Base-by-base conservation (phyloP, 768 basidiomycete genomes). In the Saitozyma podzolica region DNA sequence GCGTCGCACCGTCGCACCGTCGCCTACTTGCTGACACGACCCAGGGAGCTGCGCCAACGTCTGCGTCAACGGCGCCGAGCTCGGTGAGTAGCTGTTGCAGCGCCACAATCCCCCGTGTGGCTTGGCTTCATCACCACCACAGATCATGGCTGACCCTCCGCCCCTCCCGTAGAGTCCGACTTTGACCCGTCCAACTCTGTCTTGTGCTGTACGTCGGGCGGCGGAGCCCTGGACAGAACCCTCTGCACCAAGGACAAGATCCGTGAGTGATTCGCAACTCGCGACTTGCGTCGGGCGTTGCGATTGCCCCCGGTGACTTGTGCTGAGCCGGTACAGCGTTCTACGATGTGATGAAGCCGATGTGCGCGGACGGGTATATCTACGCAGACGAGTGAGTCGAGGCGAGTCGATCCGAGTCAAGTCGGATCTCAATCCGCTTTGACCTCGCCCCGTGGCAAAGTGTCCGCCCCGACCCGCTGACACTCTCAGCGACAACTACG, bases 351-450 rank as follows among this genome's bases (percentile, higher is more conserved):
- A 40, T 45, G 16, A 68, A 68, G 50, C 16, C 42, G 19, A 60
- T 62, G 41, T 68, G 67, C 50, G 20, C 65, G 4, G 51, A 59
- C 19, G 63, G 47, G 2, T 68, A 68, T 29, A 47, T 68, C 29
- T 68, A 62, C 47, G 55, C 67, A 0, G 48, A 65, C 19, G 67
- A 68, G 67, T 68, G 57, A 59, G 67, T 65, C 19, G 42, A 11
- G 45, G 67, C 65, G 57, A 59, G 67, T 65, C 19, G 42, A 11
- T 2, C n/a, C 13, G n/a, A 11, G 13, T 47, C 45, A 6, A 17
- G 11, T 11, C 3, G n/a, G 45, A 2, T 47, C 3, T 47, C 2
- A 47, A 2, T 17, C 2, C 2, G n/a, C 45, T 47, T 17, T 1
- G 45, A 13, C 13, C 1, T 13, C n/a, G 45, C 45, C 13, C 11